Base-by-base conservation (phyloP, 164 flowering plant species). In the Cinnamomum micranthum region DNA sequence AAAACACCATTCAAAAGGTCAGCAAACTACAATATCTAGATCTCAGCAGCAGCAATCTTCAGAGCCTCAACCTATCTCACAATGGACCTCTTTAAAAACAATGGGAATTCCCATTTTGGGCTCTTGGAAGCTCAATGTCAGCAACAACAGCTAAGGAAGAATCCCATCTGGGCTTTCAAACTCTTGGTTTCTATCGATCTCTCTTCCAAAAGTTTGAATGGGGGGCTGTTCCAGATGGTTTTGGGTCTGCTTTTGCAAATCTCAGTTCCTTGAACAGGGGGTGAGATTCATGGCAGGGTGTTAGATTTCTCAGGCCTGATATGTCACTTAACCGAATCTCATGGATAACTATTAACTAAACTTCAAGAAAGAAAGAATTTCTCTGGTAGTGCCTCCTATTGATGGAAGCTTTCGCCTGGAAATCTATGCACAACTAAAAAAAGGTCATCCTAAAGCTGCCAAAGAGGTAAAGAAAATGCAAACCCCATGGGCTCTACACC, bases 1-100 rank as follows among this genome's bases (percentile, higher is more conserved):
- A 93, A 12, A 87, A 77, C 81, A 89, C 98, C 81, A 85, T 90
- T 80, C 95, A 93, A 13, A 93, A 91, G 79, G 90, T 93, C 51
- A 75, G 65, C 79, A 86, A 87, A 79, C 90, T 93, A 68, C 84
- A 86, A 70, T 60, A 75, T 80, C 80, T 93, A 86, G 95, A 93
- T 81, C 94, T 93, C 22, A 93, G 94, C 86, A 78, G 91, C 14
- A 82, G 84, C 50, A 70, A 35, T 60, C 88, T 93, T 72, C 84
- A 79, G 63, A 65, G 23, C 24, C 90, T 93, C 5, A 88, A 90
- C 77, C 88, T 93, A 52, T 93, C 98, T 28, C 59, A 2, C 14
- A 92, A 92, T 71, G 95, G 91, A 71, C 27, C 76, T 15, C 81
- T 91, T 28, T 78, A 92, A 2, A 90, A 90, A 77, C 80, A 86